Evolutionary conservation across 495 filamentous ascomycete species (phyloP).

Genomic region (Aspergillus saccharolyticus): DNA sequence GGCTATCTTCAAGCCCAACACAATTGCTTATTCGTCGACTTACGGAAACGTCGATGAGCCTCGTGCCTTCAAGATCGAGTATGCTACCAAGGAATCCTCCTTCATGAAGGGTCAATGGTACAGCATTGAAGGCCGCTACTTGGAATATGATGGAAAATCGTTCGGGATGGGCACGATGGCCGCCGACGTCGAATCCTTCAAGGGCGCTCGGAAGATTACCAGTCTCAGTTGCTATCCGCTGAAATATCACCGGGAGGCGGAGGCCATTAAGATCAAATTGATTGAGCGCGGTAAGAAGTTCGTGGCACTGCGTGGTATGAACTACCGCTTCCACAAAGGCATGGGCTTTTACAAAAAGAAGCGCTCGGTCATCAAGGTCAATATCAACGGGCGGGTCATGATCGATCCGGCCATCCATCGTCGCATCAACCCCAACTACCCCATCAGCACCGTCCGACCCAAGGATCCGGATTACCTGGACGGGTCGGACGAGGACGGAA

Average conservation of each 20-base stretch:
- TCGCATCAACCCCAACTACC: constrained; percentile 84
- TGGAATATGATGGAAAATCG: constrained; percentile 79
- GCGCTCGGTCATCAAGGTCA: constrained; percentile 72
- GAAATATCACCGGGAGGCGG: constrained; percentile 73
- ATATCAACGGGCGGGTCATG: constrained; percentile 89
- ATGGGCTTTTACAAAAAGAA: constrained; percentile 82
- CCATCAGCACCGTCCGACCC: constrained; percentile 70
- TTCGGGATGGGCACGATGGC: constrained; percentile 68
- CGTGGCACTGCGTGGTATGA: constrained; percentile 70
- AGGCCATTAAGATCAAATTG: constrained; percentile 58
- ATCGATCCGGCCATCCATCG: constrained; percentile 83
- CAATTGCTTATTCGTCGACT: constrained; percentile 73
- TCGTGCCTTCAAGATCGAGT: constrained; percentile 84
- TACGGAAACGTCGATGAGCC: constrained; percentile 79
- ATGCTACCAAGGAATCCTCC: constrained; percentile 63
- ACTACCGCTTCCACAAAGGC: constrained; percentile 78
- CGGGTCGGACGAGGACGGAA: constrained; percentile 43
- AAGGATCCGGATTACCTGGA: constrained; percentile 68
- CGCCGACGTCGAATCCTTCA: constrained; percentile 71
- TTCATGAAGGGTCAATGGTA: constrained; percentile 80
- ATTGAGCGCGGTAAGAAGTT: constrained; percentile 86
- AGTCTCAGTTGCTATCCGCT: constrained; percentile 75
- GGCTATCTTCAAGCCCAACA: constrained; percentile 90
- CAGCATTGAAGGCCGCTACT: constrained; percentile 72
- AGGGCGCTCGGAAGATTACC: constrained; percentile 77